Conservation (phyloP, 306 rosid genomes). For the Rubus idaeus region DNA sequence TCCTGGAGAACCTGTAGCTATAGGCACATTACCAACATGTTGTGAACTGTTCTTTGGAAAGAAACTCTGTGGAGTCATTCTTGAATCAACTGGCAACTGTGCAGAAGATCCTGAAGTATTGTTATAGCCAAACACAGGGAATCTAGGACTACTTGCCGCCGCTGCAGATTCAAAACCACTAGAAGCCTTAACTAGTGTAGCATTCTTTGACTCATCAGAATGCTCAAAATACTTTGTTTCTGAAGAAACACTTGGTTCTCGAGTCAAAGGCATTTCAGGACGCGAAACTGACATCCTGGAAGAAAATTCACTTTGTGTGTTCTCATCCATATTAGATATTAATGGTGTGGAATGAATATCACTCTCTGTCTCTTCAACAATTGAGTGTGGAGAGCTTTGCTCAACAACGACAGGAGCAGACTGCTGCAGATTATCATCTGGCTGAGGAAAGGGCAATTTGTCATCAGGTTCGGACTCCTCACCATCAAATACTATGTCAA, state of each 20-base stretch:
- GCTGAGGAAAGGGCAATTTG: slow-evolving; percentile 89
- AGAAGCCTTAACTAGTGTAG: slow-evolving; percentile 45
- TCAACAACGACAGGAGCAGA: slow-evolving; percentile 64
- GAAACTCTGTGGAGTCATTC: slow-evolving; percentile 58
- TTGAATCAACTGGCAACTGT: slow-evolving; percentile 57
- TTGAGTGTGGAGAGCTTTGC: slow-evolving; percentile 91
- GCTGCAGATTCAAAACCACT: slow-evolving; percentile 60
- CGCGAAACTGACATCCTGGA: slow-evolving; percentile 86
- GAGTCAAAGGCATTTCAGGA: slow-evolving; percentile 67
- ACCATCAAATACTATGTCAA: slow-evolving; percentile 92
- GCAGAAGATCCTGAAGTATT: slow-evolving; percentile 52
- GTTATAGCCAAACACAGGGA: slow-evolving; percentile 53
- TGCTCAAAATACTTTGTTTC: slow-evolving; percentile 80
- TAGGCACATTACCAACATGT: slow-evolving; percentile 54
- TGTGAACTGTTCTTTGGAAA: slow-evolving; percentile 64
- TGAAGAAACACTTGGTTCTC: slow-evolving; percentile 85
- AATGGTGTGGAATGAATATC: slow-evolving; percentile 66
- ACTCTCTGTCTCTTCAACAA: slow-evolving; percentile 95
- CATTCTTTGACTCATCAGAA: slow-evolving; percentile 67
- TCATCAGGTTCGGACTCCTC: slow-evolving; percentile 95
- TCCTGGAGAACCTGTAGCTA: slow-evolving; percentile 70
- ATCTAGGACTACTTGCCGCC: slow-evolving; percentile 46
- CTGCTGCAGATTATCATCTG: slow-evolving; percentile 81
- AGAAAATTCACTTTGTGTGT: slow-evolving; percentile 77
- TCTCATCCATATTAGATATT: slow-evolving; percentile 73